Evolutionary conservation across 192 early-diverging fungal species (phyloP), one percentile per base, ranked within the genome.

Genomic region (Podila horticola): DNA sequence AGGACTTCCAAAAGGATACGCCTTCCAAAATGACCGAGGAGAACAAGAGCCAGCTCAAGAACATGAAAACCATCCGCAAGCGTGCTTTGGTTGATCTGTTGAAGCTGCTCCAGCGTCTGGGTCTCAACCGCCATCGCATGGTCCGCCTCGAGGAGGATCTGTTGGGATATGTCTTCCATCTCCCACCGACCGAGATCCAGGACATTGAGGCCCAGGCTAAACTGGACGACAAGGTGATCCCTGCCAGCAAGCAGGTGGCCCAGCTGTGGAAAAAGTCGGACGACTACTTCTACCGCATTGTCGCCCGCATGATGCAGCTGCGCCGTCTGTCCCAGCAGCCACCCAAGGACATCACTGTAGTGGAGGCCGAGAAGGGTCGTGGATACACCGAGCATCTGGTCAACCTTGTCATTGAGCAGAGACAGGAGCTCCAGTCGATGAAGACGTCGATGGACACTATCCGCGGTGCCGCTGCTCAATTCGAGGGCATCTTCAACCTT

Each of bases 81-180:
- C 95, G 93, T 72, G 90, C 95, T 3, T 71, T 93, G 4, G 92
- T 92, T 30, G 94, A 97, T 67, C 75, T 94, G 22, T 84, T 95
- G 58, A 94, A 92, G 72, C 85, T 92, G 58, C 67, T 97, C 28
- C 85, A 89, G 31, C 74, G 88, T 26, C 69, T 95, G 49, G 95
- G 95, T 24, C 69, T 92, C 26, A 84, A 87, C 51, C 82, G 82
- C 36, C 74, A 74, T 57, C 75, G 82, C 60, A 70, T 74, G 62
- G 72, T 75, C 19, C 74, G 82, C 31, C 64, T 79, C 5, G 81
- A 83, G 33, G 72, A 85, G 62, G 72, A 85, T 69, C 72, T 85
- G 19, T 74, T 83, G 73, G 84, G 82, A 22, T 85, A 85, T 65
- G 71, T 83, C 5, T 72, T 85, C 70, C 81, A 83, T 22, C 59